These are phyloP conservation scores for Aureobasidium sp. DNA, from an alignment of 2,329 filamentous ascomycete species.

Conservation along the genomic window DNA sequence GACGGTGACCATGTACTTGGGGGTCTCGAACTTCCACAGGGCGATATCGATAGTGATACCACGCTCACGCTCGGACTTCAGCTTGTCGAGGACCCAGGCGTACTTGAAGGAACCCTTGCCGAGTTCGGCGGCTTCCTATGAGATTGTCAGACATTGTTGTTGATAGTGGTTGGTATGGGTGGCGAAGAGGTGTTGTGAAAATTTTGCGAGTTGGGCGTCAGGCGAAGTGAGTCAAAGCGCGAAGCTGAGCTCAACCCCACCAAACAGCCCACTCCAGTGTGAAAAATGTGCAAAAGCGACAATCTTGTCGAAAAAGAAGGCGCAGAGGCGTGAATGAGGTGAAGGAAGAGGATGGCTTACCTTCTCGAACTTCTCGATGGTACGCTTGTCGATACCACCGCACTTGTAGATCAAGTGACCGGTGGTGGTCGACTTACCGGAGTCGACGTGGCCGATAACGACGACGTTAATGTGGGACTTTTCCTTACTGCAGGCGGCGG, in stretches of 20 bases:
- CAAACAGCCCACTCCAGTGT: conserved; percentile 16
- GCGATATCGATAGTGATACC: conserved; percentile 99
- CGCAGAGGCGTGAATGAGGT: conserved; percentile 13
- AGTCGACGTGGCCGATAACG: conserved; percentile 99
- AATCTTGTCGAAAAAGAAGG: neutral
- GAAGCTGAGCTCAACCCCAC: conserved; percentile 18
- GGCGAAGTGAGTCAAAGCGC: conserved; percentile 16
- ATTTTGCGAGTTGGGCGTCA: neutral
- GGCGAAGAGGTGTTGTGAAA: conserved; percentile 25
- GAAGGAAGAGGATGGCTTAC: conserved; percentile 41
- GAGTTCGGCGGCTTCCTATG: conserved; percentile 92
- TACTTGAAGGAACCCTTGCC: conserved; percentile 99
- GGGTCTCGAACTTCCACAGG: conserved; percentile 99
- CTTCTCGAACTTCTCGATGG: conserved; percentile 99
- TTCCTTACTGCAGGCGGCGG: conserved; percentile 62
- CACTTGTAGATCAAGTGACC: conserved; percentile 99
- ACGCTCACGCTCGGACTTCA: conserved; percentile 99
- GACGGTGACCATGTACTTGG: conserved; percentile 93
- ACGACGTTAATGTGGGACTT: conserved; percentile 94
- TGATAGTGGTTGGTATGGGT: neutral
- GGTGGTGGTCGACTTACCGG: conserved; percentile 96
- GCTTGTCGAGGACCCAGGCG: conserved; percentile 99
- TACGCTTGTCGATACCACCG: conserved; percentile 99
- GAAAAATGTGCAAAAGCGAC: conserved; percentile 1
- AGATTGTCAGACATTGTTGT: conserved; percentile 3